These are phyloP conservation scores for Geoglossum cookeanum DNA, from an alignment of 2,329 filamentous ascomycete species.

Conservation along the genomic window DNA sequence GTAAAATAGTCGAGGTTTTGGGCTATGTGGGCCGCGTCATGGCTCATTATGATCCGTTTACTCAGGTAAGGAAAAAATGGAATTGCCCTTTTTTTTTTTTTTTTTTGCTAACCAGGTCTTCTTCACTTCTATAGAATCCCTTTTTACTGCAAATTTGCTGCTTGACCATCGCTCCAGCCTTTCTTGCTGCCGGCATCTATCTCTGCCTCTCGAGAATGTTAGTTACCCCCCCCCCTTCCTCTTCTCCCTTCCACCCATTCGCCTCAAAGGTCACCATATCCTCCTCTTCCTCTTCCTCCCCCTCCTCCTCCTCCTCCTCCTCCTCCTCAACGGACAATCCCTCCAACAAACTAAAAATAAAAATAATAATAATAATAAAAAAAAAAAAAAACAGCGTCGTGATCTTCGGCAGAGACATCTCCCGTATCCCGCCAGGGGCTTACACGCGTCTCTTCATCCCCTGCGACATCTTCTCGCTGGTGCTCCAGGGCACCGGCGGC, in stretches of 20 bases:
- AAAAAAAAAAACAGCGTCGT: conserved; percentile 34
- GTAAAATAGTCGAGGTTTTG: conserved; percentile 25
- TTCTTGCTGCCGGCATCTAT: conserved; percentile 35
- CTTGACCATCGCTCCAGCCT: conserved; percentile 37
- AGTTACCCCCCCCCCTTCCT: background rate
- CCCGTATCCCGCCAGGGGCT: conserved; percentile 26
- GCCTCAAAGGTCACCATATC: too few relatives aligned
- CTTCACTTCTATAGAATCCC: background rate
- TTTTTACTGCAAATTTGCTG: conserved; percentile 27
- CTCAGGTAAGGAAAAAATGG: too few relatives aligned
- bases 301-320: too few relatives aligned
- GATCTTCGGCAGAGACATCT: conserved; percentile 31
- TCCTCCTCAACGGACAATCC: too few relatives aligned
- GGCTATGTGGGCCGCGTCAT: conserved; percentile 37
- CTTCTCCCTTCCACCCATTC: too few relatives aligned
- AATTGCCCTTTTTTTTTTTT: too few relatives aligned
- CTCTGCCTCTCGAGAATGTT: conserved; percentile 29
- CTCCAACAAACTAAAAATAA: too few relatives aligned
- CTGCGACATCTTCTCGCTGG: conserved; percentile 40
- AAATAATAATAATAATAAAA: too few relatives aligned
- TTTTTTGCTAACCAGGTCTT: background rate
- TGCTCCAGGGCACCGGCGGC: conserved; percentile 42
- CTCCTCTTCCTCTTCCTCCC: too few relatives aligned
- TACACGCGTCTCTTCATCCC: conserved; percentile 32
- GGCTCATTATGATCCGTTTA: conserved; percentile 33